These are phyloP conservation scores for Discostella stelligeroides DNA, from an alignment of 108 stramenopile species.

Conservation along the genomic window DNA sequence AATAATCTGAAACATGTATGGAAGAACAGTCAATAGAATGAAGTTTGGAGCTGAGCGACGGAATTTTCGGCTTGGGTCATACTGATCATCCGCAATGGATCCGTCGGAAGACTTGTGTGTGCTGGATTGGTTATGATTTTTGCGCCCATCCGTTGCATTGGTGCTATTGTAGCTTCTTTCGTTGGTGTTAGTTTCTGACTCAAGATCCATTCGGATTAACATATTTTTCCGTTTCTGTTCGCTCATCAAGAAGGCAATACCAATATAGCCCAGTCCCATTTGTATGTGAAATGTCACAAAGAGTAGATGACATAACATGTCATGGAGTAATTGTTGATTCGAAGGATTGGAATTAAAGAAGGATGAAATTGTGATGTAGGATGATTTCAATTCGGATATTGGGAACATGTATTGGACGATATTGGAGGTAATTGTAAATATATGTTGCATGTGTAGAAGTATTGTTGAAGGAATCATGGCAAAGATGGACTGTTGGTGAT, in stretches of 20 bases:
- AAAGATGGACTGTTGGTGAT: slow-evolving; percentile 1
- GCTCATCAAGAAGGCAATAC: slow-evolving; percentile 75
- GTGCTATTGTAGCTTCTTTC: background rate
- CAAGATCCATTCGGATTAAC: slow-evolving; percentile 81
- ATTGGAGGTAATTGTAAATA: slow-evolving; percentile 5
- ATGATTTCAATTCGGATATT: slow-evolving; percentile 57
- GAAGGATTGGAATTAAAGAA: slow-evolving; percentile 44
- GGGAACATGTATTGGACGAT: slow-evolving; percentile 64
- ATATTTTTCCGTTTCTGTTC: slow-evolving; percentile 82
- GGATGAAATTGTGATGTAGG: slow-evolving; percentile 60
- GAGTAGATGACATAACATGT: slow-evolving; percentile 66
- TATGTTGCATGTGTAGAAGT: background rate
- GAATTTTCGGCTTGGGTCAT: slow-evolving; percentile 61
- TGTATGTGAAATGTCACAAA: slow-evolving; percentile 91
- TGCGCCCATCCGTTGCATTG: no score
- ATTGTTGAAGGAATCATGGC: background rate
- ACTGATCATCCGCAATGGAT: background rate
- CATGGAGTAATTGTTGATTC: slow-evolving; percentile 40
- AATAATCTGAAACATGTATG: slow-evolving; percentile 89
- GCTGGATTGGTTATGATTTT: no score
- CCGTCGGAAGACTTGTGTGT: background rate
- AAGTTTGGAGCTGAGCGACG: slow-evolving; percentile 77
- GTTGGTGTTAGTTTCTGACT: slow-evolving; percentile 6
- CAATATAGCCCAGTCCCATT: slow-evolving; percentile 83
- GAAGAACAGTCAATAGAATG: slow-evolving; percentile 76